Evolutionary conservation across 164 flowering plant species (phyloP), one percentile per base, ranked within the genome.

Genomic region (Magnolia officinalis): DNA sequence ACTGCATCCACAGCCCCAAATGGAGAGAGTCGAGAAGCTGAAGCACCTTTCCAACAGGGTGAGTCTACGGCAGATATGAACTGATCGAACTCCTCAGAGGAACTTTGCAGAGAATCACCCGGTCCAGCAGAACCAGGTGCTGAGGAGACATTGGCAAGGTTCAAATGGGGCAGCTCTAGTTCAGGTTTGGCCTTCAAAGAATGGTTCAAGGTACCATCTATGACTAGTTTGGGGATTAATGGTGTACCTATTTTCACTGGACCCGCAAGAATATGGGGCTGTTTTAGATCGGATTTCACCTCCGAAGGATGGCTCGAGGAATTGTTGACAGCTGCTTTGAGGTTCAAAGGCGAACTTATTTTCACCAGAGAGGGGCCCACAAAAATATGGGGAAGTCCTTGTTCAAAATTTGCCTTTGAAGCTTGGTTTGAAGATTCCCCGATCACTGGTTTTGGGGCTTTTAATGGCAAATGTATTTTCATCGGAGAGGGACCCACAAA

Each of bases 11-110:
- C 76, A 77, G 67, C 65, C 51, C 73, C 84, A 81, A 80, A 80
- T 23, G 79, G 76, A 71, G 86, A 77, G 70, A 74, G 76, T 24
- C 21, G 79, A 76, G 82, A 77, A 74, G 80, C 58, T 13, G 85
- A 80, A 65, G 86, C 86, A 68, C 94, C 94, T 86, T 85, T 90
- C 97, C 97, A 92, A 88, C 94, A 88, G 8, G 97, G 92, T 72
- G 93, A 92, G 77, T 92, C 97, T 70, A 84, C 89, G 63, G 86
- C 81, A 74, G 84, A 84, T 79, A 77, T 81, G 67, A 76, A 77
- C 75, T 81, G 83, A 75, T 90, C 90, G 8, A 81, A 71, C 72
- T 67, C 68, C 50, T 86, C 87, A 37, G 83, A 78, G 80, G 78
- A 72, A 67, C 75, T 78, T 69, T 85, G 86, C 63, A 70, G 64